Conservation (phyloP, 2,329 filamentous ascomycete genomes). For the Fusarium equiseti region DNA sequence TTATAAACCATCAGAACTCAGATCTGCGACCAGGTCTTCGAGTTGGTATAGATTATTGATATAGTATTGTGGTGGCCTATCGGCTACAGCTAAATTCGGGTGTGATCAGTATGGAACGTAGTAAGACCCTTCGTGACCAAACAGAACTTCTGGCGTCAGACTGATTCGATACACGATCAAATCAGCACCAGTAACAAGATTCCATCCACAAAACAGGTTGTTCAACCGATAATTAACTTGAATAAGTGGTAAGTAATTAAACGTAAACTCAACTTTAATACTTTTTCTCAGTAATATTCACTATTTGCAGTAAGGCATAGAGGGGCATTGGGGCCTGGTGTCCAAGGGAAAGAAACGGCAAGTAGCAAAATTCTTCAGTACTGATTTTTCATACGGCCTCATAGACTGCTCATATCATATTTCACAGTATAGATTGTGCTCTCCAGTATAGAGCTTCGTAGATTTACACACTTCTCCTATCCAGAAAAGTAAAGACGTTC, state of each 20-base stretch:
- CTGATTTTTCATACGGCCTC: background rate
- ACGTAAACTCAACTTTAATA: background rate
- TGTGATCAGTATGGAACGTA: slow-evolving; percentile 68
- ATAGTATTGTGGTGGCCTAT: too few species aligned
- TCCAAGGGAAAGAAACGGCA: background rate
- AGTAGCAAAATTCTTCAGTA: background rate
- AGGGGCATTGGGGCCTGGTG: background rate
- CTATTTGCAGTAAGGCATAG: background rate
- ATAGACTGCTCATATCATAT: background rate
- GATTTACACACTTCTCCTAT: background rate
- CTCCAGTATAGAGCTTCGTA: background rate
- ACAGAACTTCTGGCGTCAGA: slow-evolving; percentile 50
- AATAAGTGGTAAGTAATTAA: background rate
- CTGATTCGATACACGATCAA: background rate
- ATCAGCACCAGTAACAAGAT: background rate
- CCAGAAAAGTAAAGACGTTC: background rate
- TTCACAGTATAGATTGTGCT: background rate
- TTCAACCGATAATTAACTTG: background rate
- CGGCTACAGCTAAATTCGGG: background rate
- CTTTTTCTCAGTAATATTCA: background rate
- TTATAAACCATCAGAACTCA: background rate
- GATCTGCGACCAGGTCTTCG: background rate
- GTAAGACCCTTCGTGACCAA: slow-evolving; percentile 57
- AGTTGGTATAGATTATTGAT: too few species aligned
- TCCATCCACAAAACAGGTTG: background rate